Percentiles rank a stretch among this genome's conserved stretches.
Conservation (phyloP, 768 basidiomycete species). For the Lactifluus hygrophoroides region DNA sequence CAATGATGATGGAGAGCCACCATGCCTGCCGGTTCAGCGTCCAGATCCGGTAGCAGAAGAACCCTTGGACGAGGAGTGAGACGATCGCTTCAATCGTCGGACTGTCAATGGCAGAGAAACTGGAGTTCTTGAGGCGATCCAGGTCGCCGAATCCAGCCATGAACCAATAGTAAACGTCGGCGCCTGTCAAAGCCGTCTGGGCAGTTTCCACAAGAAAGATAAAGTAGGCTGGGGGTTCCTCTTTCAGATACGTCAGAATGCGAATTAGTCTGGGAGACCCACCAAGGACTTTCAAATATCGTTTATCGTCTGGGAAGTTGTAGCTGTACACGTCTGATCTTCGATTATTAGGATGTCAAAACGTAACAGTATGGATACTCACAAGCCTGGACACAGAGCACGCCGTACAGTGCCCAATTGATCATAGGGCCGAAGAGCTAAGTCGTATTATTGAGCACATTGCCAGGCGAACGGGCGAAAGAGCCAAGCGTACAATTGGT, state of each 20-base stretch:
- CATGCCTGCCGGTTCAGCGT: neutral
- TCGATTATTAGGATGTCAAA: neutral
- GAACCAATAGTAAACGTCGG: conserved; percentile 6
- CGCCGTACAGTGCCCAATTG: conserved; percentile 2
- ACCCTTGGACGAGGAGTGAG: neutral
- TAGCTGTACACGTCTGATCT: conserved; percentile 3
- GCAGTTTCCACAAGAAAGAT: neutral
- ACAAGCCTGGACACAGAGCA: conserved; percentile 3
- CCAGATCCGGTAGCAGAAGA: conserved; percentile 8
- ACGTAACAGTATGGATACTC: no score
- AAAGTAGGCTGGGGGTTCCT: neutral
- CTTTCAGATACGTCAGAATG: neutral
- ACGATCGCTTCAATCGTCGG: neutral
- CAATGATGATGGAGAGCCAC: neutral
- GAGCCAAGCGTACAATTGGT: neutral
- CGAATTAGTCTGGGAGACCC: neutral
- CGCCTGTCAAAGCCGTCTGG: neutral
- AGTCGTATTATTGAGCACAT: neutral
- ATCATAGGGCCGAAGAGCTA: neutral
- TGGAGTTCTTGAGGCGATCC: neutral
- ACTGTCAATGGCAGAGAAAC: neutral
- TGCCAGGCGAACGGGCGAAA: neutral
- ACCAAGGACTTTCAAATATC: conserved; percentile 1
- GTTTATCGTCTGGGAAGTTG: conserved; percentile 6
- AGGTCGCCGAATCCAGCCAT: neutral